Base-by-base conservation (phyloP, 805 yeast genomes). In the Torulaspora gathmanii region DNA sequence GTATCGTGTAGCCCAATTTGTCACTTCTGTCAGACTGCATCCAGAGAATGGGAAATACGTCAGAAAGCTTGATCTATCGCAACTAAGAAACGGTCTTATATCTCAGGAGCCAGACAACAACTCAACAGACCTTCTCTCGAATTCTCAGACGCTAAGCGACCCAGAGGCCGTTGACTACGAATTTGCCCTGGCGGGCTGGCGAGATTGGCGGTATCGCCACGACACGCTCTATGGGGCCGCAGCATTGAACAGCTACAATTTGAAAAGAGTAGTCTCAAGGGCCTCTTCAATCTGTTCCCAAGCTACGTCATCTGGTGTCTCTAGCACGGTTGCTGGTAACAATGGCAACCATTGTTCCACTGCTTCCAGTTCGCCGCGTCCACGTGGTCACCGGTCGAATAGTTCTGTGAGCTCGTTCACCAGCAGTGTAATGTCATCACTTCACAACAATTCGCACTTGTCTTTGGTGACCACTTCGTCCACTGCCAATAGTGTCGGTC, bases 171-270 rank as follows among this genome's bases (percentile, higher is more conserved):
- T 53, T 12, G 60, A 56, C 16, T 43, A 47, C 8, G 60, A 56
- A 15, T 22, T 57, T 33, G 75, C 81, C 1, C 65, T 76, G 40
- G 95, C 95, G 0, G 83, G 91, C 8, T 88, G 96, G 96, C 74
- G 96, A 60, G 96, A 88, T 62, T 88, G 95, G 95, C 83, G 86
- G 57, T 82, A 75, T 56, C 74, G 86, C 50, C 77, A 75, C 41
- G 89, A 83, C 63, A 86, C 91, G 1, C 61, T 85, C 28, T 83
- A 82, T 57, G 71, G 75, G 1, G 61, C 72, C 3, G 54, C 64
- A 5, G 42, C 63, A 40, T 49, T 69, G 50, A 69, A 61, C 52
- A 61, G 70, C 27, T 52, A 51, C 34, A 52, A 51, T 19, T 17
- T 55, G 45, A 55, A 58, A 40, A 53, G 43, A 37, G 51, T 53